Conservation (phyloP, 2,329 filamentous ascomycete genomes). For the Penicillium sp. region DNA sequence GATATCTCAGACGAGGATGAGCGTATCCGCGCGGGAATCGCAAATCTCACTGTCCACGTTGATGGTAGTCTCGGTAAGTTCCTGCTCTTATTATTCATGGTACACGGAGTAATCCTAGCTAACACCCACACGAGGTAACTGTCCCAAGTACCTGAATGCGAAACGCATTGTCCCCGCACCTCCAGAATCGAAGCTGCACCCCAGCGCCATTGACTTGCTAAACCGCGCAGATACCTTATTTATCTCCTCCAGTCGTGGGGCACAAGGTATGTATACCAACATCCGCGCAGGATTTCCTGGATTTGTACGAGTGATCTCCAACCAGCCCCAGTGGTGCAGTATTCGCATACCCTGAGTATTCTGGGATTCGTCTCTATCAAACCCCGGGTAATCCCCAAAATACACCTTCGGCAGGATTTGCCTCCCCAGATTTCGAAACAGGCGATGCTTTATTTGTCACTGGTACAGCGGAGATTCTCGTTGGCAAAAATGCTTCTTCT, state of each 20-base stretch:
- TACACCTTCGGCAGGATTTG: conserved; percentile 71
- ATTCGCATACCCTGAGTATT: conserved; percentile 81
- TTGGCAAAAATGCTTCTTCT: conserved; percentile 65
- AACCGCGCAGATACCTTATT: conserved; percentile 75
- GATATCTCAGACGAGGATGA: conserved; percentile 26
- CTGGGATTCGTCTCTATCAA: conserved; percentile 83
- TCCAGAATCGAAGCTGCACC: conserved; percentile 60
- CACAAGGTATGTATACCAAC: conserved; percentile 77
- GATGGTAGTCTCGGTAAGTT: conserved; percentile 67
- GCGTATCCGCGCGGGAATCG: conserved; percentile 20
- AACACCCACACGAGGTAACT: conserved; percentile 62
- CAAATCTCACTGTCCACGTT: conserved; percentile 70
- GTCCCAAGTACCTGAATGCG: conserved; percentile 84
- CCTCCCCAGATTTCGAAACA: conserved; percentile 74
- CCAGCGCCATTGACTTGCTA: conserved; percentile 64
- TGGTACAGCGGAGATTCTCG: conserved; percentile 68
- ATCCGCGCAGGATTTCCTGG: conserved; percentile 76
- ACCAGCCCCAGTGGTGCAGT: conserved; percentile 52
- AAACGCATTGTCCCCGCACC: conserved; percentile 64
- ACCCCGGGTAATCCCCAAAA: conserved; percentile 76
- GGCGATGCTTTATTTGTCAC: conserved; percentile 77
- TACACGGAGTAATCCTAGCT: neutral
- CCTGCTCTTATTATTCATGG: too few relatives aligned
- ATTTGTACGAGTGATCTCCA: conserved; percentile 71
- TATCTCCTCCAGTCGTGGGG: conserved; percentile 68